Evolutionary conservation across 2,329 filamentous ascomycete species (phyloP).

Genomic region (Epichloe baconii): DNA sequence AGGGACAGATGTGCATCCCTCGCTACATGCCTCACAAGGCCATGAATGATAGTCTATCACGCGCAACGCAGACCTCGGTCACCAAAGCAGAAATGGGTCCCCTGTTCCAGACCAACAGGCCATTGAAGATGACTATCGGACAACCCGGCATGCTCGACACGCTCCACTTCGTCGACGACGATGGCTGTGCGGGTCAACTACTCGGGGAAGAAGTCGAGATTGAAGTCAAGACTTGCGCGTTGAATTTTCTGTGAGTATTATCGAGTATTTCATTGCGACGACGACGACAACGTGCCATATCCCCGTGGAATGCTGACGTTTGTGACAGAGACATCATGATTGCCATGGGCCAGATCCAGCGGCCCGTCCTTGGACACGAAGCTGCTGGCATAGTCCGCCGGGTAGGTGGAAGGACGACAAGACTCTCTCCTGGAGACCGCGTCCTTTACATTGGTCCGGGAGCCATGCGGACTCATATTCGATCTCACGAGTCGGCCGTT

Average conservation of each 20-base stretch:
- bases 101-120: no score
- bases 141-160: neutral
- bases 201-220: neutral
- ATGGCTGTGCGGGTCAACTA: neutral
- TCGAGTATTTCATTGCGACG: no score
- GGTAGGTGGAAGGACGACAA: neutral
- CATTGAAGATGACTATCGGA: neutral
- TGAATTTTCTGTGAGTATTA: neutral
- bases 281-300: no score
- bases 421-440: neutral
- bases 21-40: no score
- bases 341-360: neutral
- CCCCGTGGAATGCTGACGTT: no score
- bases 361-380: neutral
- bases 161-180: neutral
- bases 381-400: neutral
- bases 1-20: no score
- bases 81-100: no score
- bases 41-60: no score
- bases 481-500: neutral
- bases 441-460: neutral
- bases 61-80: no score
- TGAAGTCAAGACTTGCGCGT: neutral
- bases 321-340: neutral
- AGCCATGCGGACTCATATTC: neutral